Base-by-base conservation (phyloP, 2,329 filamentous ascomycete species). In the Calonectria ilicicola region DNA sequence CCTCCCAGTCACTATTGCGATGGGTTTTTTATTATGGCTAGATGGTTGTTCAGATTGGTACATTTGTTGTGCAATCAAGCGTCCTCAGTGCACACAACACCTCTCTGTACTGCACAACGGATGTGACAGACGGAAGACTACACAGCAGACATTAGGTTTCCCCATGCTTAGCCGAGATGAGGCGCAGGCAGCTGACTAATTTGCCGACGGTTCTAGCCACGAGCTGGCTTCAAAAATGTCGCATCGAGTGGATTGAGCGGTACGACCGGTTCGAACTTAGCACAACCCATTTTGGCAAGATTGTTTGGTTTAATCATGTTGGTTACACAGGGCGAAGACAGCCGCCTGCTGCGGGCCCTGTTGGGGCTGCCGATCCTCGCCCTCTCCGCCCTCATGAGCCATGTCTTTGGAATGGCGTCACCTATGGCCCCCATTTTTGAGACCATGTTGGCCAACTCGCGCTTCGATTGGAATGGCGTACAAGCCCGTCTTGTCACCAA, bases 321-420 rank as follows among this genome's bases (percentile, higher is more conserved):
- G 38, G 58, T 29, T 27, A 19, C 49, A 26, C n/a, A 19, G n/a
- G 8, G 38, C 46, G 38, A 32, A 3, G 47, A 75, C 19, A 73
- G 68, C 42, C 51, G 72, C 4, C 60, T 74, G 3, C 12, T 47
- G 26, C 77, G 77, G 2, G 78, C 77, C 6, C 27, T 80, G 1
- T 26, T 72, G 26, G 78, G 73, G 4, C 40, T 77, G 0, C 79
- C 80, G 1, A 74, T 81, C 15, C 67, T 81, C 12, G 63, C 58
- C 9, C 21, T 79, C 2, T 29, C 76, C 1, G 65, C 65, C 2
- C 14, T 81, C 2, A 81, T 79, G 78, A 32, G 60, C 8, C 66
- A 70, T 32, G 76, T 73, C 6, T 75, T 79, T n/a, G 29, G 49
- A 6, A 76, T 81, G 72, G 74, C 62, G 15, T 58, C 73, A n/a